A percentile compares a stretch with the other conserved stretches of the same genome.
These are phyloP conservation scores for Linnemannia elongata DNA, from an alignment of 192 early-diverging fungal genomes.

Conservation along the genomic window DNA sequence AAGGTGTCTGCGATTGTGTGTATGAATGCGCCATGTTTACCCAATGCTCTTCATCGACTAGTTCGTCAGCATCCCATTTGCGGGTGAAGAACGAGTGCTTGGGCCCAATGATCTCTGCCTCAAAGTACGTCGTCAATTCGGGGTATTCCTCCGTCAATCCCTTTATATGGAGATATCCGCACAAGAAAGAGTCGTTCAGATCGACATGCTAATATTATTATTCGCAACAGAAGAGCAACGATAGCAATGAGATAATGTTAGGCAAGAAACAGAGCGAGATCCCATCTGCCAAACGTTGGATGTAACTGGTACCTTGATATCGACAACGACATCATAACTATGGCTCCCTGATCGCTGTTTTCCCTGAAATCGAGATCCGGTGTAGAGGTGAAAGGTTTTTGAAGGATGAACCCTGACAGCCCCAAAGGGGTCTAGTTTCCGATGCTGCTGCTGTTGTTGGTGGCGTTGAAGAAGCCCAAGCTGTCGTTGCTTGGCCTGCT, in stretches of 20 bases:
- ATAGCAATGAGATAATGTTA: not conserved
- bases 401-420: slow-evolving; percentile 38
- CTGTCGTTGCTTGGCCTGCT: slow-evolving; percentile 16
- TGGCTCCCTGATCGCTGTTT: slow-evolving; percentile 72
- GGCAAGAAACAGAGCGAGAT: not conserved
- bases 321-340: slow-evolving; percentile 77
- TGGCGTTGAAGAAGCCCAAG: not conserved
- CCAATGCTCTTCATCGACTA: slow-evolving; percentile 84
- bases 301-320: slow-evolving; percentile 73
- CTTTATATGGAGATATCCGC: slow-evolving; percentile 88
- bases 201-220: slow-evolving; percentile 69
- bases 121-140: slow-evolving; percentile 88
- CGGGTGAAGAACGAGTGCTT: slow-evolving; percentile 82
- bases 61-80: slow-evolving; percentile 87
- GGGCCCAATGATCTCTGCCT: slow-evolving; percentile 89
- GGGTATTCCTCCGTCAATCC: slow-evolving; percentile 85
- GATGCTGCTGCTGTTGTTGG: not conserved
- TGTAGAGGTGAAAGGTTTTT: slow-evolving; percentile 64
- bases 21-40: slow-evolving; percentile 47
- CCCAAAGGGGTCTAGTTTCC: slow-evolving; percentile 19
- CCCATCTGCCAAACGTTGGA: not conserved
- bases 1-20: not conserved
- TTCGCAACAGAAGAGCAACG: not conserved
- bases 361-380: slow-evolving; percentile 75
- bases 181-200: slow-evolving; percentile 75